phyloP scores from a whole-genome alignment of 805 yeast genomes.

The Lipomyces chichibuensis region DNA sequence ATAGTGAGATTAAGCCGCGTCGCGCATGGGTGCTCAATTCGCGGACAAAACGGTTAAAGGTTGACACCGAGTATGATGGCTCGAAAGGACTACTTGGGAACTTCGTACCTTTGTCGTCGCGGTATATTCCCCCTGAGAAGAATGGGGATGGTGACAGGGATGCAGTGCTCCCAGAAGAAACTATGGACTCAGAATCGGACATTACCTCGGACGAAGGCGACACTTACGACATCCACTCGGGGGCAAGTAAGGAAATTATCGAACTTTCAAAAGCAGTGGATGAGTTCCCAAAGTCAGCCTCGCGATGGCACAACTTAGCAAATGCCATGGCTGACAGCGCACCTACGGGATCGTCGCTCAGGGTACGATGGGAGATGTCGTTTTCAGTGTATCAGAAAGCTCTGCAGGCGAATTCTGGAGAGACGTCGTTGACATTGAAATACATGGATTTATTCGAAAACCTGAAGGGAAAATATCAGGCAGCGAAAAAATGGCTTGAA shows the following conservation, averaged over 20 bases:
- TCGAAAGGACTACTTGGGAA: neutral
- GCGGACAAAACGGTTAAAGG: conserved; percentile 1
- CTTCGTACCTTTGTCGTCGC: neutral
- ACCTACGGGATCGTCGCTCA: conserved; percentile 2
- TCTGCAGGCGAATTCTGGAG: conserved; percentile 19
- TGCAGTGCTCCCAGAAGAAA: neutral
- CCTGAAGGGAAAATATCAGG: conserved; percentile 26
- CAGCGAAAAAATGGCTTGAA: conserved; percentile 18
- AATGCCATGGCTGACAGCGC: conserved; percentile 7
- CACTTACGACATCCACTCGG: conserved; percentile 8
- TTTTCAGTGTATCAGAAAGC: conserved; percentile 29
- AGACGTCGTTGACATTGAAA: conserved; percentile 9
- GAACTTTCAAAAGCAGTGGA: conserved; percentile 20
- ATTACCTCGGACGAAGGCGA: conserved; percentile 10
- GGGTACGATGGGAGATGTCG: conserved; percentile 15
- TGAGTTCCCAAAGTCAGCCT: conserved; percentile 11
- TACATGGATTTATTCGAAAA: conserved; percentile 20
- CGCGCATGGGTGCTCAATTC: conserved; percentile 5
- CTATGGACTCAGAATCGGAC: neutral
- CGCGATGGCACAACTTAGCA: conserved; percentile 24
- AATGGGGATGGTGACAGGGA: neutral
- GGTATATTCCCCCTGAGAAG: neutral
- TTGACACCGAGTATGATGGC: neutral
- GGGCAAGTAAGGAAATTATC: neutral
- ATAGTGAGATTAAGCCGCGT: neutral